Conservation (phyloP, 768 basidiomycete species). For the Psilocybe azurescens region DNA sequence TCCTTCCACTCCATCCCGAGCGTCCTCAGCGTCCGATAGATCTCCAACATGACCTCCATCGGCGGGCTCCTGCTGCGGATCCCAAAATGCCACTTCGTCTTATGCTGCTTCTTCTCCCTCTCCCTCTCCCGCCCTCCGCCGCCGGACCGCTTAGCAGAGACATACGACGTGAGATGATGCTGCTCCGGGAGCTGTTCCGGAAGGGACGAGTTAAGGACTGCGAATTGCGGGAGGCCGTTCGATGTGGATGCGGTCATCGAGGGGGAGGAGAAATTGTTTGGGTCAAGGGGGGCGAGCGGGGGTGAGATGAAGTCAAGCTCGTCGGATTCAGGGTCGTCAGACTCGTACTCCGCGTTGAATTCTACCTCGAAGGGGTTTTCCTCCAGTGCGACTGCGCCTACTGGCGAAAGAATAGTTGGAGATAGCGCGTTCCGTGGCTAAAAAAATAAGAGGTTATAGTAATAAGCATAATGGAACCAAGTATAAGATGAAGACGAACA, state of each 20-base stretch:
- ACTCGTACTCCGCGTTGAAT: slow-evolving; percentile 67
- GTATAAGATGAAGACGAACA: slow-evolving; percentile 48
- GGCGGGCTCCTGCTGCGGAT: slow-evolving; percentile 93
- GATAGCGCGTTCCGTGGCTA: slow-evolving; percentile 78
- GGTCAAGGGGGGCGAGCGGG: slow-evolving; percentile 16
- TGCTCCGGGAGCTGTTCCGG: slow-evolving; percentile 63
- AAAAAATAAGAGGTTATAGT: background rate
- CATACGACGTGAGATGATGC: slow-evolving; percentile 75
- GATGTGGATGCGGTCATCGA: background rate
- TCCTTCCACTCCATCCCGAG: slow-evolving; percentile 98
- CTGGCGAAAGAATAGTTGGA: slow-evolving; percentile 68
- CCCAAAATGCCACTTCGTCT: slow-evolving; percentile 97
- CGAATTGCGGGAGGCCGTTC: slow-evolving; percentile 37
- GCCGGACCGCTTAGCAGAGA: slow-evolving; percentile 54
- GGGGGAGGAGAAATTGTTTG: background rate
- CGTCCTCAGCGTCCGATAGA: slow-evolving; percentile 89
- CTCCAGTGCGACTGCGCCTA: slow-evolving; percentile 58
- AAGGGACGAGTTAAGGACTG: slow-evolving; percentile 89
- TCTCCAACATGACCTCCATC: slow-evolving; percentile 99
- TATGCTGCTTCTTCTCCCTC: slow-evolving; percentile 71
- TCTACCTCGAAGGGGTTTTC: slow-evolving; percentile 84
- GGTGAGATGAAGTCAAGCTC: slow-evolving; percentile 37
- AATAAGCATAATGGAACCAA: slow-evolving; percentile 5
- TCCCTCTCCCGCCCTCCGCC: slow-evolving; percentile 22
- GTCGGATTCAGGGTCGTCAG: slow-evolving; percentile 58